phyloP scores from a whole-genome alignment of 805 yeast species.

The Teunomyces lycoperdinae region DNA sequence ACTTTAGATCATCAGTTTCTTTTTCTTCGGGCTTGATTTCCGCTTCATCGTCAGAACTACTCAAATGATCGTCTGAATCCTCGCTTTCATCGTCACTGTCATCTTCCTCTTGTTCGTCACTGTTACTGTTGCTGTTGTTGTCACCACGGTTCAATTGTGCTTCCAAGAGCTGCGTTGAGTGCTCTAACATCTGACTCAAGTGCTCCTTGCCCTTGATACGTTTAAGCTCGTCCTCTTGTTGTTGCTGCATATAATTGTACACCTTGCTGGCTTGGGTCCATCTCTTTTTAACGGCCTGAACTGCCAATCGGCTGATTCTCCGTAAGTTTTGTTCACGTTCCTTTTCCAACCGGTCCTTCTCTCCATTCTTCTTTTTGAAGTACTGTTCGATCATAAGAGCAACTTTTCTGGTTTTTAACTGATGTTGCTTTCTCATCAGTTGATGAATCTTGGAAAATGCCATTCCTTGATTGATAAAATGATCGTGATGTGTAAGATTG shows the following conservation, averaged over 20 bases:
- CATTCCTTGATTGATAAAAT: constrained; percentile 72
- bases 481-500: constrained; percentile 62
- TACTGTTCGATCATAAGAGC: constrained; percentile 83
- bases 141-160: constrained; percentile 61
- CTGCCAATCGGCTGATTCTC: constrained; percentile 75
- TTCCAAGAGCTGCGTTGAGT: constrained; percentile 84
- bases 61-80: constrained; percentile 20
- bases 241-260: constrained; percentile 65
- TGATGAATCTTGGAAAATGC: constrained; percentile 67
- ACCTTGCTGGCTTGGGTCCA: constrained; percentile 91
- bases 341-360: constrained; percentile 75
- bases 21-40: neutral
- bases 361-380: constrained; percentile 82
- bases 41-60: constrained; percentile 20
- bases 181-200: constrained; percentile 81
- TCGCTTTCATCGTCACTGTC: constrained; percentile 15
- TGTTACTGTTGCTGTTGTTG: constrained; percentile 12
- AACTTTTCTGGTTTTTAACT: constrained; percentile 65
- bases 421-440: constrained; percentile 61
- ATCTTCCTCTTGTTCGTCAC: constrained; percentile 14
- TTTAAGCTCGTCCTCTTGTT: constrained; percentile 76
- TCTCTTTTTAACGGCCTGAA: constrained; percentile 80
- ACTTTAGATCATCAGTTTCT: constrained; percentile 39
- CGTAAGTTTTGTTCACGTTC: constrained; percentile 71
- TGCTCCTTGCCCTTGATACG: constrained; percentile 83